Evolutionary conservation across 345 rosid species (phyloP).

Genomic region (Mangifera indica): DNA sequence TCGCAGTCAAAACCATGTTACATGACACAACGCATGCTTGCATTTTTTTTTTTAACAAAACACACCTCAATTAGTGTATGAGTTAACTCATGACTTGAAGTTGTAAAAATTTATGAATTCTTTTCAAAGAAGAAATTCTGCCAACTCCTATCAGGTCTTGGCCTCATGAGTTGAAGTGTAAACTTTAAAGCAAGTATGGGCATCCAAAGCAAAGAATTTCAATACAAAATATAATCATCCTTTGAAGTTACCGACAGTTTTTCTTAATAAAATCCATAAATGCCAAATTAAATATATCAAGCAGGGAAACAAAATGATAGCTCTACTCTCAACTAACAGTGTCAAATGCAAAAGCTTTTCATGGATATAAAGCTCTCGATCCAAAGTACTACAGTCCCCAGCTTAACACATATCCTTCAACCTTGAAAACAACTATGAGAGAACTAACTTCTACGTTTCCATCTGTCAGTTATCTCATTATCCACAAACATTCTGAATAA

Average conservation of each 20-base stretch:
- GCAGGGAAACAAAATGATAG: neutral
- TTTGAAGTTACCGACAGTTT: neutral
- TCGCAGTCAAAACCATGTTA: constrained; percentile 2
- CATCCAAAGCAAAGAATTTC: no score
- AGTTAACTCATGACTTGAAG: no score
- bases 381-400: neutral
- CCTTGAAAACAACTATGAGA: no score
- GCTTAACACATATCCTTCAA: neutral
- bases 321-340: neutral
- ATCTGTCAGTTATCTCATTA: neutral
- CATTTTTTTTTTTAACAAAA: no score
- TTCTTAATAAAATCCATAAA: neutral
- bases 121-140: no score
- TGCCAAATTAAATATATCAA: neutral
- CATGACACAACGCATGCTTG: neutral
- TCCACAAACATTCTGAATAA: neutral
- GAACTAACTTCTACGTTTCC: no score
- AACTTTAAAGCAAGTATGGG: no score
- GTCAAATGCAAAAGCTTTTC: no score
- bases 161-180: no score
- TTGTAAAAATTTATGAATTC: no score
- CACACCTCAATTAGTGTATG: no score
- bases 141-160: no score
- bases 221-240: neutral
- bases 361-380: neutral